These are phyloP conservation scores for Miscanthus lutarioriparius DNA, from an alignment of 176 grass and related monocot genomes.

Conservation along the genomic window DNA sequence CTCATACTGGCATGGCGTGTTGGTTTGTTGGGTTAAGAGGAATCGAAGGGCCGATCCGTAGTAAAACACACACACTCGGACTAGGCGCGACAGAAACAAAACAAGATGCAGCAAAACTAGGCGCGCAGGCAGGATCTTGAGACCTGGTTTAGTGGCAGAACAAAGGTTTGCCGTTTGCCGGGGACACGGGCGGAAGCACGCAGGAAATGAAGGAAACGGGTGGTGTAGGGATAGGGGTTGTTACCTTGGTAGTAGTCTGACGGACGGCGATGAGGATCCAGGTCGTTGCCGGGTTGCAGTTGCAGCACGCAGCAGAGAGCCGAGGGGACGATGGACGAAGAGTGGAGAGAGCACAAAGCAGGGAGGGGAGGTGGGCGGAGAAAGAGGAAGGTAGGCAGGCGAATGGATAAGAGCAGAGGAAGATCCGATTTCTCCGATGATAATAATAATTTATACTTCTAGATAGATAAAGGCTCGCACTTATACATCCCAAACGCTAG, in stretches of 20 bases:
- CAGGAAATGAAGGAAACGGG: no score
- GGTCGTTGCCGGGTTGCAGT: background rate
- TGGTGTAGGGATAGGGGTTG: background rate
- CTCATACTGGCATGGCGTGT: background rate
- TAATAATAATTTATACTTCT: background rate
- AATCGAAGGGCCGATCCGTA: background rate
- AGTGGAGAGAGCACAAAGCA: no score
- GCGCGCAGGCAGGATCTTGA: no score
- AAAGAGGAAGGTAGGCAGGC: background rate
- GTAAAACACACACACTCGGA: no score
- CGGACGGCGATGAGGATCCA: background rate
- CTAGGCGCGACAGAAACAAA: background rate
- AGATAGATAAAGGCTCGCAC: background rate
- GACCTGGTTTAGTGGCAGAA: background rate
- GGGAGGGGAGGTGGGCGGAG: no score
- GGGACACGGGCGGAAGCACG: background rate
- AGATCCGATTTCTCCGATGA: background rate
- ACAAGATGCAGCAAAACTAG: background rate
- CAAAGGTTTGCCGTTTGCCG: background rate
- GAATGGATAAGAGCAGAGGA: background rate
- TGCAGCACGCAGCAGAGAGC: no score
- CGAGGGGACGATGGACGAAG: no score
- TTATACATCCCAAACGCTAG: background rate
- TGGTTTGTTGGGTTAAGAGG: background rate
- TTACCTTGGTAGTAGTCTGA: background rate